Base-by-base conservation (phyloP, 495 filamentous ascomycete species). In the Podospora pseudopauciseta region DNA sequence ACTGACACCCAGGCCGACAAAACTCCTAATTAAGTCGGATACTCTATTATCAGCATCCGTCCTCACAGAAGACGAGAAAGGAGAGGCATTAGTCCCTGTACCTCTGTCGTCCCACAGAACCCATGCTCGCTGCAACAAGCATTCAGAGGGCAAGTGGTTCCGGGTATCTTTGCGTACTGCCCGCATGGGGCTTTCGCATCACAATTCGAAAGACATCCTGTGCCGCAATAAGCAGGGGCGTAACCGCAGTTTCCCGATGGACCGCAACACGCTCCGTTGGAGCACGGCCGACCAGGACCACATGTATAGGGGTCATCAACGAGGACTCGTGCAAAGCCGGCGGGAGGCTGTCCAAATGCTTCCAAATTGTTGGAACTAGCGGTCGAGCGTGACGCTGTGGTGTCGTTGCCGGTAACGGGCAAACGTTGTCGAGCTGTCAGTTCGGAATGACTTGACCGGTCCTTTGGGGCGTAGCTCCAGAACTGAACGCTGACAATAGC, bases 131-230 rank as follows among this genome's bases (percentile, higher is more conserved):
- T 64, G 57, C 69, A 68, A 34, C 66, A 71, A 7, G 63, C 65
- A 28, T 68, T 71, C 1, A 80, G 65, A 6, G 75, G 67, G 75
- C 75, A 70, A 75, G 80, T 49, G 74, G 65, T 23, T 16, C 70
- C 74, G 9, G 69, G 2, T 6, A 56, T 27, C 7, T 18, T 44
- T 15, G 75, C 73, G 60, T 74, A 71, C 19, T 74, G 32, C 11
- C 78, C 78, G 66, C 78, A 80, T 30, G 74, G 72, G 2, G 78
- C 77, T 20, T 69, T 67, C 7, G 78, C 73, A 69, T 80, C 65
- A 56, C 77, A 80, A 65, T 80, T 78, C 27, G 66, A 68, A 30
- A 57, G 6, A 26, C 72, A 70, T 34, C 65, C 72, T 23, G 49
- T 63, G 5, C 69, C 73, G 57, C 71, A 75, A 26, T 67, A 63